These are phyloP conservation scores for Sporothrix brunneoviolacea DNA, from an alignment of 2,329 filamentous ascomycete genomes.

Conservation along the genomic window DNA sequence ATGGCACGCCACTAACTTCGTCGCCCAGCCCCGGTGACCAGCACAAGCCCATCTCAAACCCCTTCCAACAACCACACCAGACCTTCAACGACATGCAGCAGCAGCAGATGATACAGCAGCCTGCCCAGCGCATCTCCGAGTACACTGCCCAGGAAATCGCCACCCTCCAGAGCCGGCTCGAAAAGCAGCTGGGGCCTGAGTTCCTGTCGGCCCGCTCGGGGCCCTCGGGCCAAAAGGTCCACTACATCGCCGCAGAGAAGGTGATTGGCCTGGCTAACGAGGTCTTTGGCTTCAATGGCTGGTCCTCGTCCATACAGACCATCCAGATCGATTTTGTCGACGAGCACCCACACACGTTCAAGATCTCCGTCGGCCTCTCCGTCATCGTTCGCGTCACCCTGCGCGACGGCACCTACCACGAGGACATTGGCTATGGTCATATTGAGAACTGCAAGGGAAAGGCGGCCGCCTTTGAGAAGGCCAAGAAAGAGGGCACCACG, in stretches of 20 bases:
- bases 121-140: slow-evolving; percentile 54
- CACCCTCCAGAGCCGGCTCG: slow-evolving; percentile 75
- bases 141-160: slow-evolving; percentile 90
- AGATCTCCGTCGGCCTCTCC: slow-evolving; percentile 77
- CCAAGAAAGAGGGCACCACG: slow-evolving; percentile 96
- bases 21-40: slow-evolving; percentile 66
- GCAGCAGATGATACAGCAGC: slow-evolving; percentile 30
- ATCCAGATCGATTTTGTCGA: slow-evolving; percentile 95
- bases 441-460: slow-evolving; percentile 96
- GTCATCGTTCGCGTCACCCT: slow-evolving; percentile 88
- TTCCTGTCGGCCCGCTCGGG: slow-evolving; percentile 86
- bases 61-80: slow-evolving; percentile 52
- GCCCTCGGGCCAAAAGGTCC: slow-evolving; percentile 76
- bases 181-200: slow-evolving; percentile 92
- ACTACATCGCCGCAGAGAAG: slow-evolving; percentile 95
- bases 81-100: neutral
- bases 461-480: slow-evolving; percentile 93
- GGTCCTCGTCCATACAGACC: slow-evolving; percentile 93
- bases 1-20: too few relatives aligned
- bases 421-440: slow-evolving; percentile 94
- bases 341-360: slow-evolving; percentile 69
- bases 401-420: slow-evolving; percentile 90
- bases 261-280: slow-evolving; percentile 92
- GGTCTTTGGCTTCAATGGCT: slow-evolving; percentile 94
- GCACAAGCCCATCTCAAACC: slow-evolving; percentile 60